These are phyloP conservation scores for Corynespora cassiicola DNA, from an alignment of 2,329 filamentous ascomycete species.

Conservation along the genomic window DNA sequence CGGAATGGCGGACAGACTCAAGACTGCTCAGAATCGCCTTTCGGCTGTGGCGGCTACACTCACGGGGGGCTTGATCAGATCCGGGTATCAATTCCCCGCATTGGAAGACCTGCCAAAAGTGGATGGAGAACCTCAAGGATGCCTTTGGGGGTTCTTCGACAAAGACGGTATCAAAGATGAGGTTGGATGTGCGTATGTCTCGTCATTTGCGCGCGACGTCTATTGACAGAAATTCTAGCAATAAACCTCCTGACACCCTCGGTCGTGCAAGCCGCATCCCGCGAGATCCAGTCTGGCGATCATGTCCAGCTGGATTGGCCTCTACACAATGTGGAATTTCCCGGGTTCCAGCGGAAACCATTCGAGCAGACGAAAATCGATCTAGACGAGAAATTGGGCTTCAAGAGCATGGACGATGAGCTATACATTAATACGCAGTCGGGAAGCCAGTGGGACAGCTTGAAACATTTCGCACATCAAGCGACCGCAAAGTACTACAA, in stretches of 20 bases:
- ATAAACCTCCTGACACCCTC: constrained; percentile 57
- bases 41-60: constrained; percentile 16
- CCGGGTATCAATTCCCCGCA: constrained; percentile 31
- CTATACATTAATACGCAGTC: constrained; percentile 41
- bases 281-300: constrained; percentile 59
- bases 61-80: constrained; percentile 11
- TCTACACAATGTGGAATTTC: constrained; percentile 62
- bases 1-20: constrained; percentile 17
- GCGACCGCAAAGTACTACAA: constrained; percentile 35
- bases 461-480: constrained; percentile 45
- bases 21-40: constrained; percentile 20
- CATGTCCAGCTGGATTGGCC: constrained; percentile 63
- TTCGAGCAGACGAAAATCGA: constrained; percentile 59
- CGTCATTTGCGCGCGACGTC: background rate
- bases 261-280: constrained; percentile 56
- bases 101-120: constrained; percentile 42
- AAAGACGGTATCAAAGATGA: constrained; percentile 55
- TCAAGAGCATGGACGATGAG: constrained; percentile 39
- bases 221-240: constrained; percentile 13
- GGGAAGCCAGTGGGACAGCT: constrained; percentile 43
- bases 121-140: constrained; percentile 40
- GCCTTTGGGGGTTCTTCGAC: constrained; percentile 42
- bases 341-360: constrained; percentile 60
- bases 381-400: constrained; percentile 40
- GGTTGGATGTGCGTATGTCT: constrained; percentile 56